phyloP scores from a whole-genome alignment of 768 basidiomycete genomes.

The Trametes meyenii region DNA sequence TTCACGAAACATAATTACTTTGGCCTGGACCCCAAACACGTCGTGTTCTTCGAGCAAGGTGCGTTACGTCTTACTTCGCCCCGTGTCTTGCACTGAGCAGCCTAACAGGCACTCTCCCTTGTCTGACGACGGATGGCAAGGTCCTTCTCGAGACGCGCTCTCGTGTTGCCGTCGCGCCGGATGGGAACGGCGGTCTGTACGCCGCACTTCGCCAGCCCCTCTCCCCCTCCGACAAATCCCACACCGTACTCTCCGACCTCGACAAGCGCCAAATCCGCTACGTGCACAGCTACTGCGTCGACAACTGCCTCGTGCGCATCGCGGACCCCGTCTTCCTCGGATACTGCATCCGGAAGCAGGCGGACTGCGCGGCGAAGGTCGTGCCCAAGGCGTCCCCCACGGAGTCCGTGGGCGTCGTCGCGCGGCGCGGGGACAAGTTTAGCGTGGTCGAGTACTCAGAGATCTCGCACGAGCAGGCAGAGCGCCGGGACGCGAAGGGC shows the following conservation, averaged over 20 bases:
- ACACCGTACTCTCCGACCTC: constrained; percentile 85
- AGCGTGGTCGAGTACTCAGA: constrained; percentile 98
- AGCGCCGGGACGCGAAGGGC: constrained; percentile 68
- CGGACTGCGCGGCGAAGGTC: constrained; percentile 94
- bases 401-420: constrained; percentile 96
- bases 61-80: constrained; percentile 21
- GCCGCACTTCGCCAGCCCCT: constrained; percentile 86
- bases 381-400: constrained; percentile 86
- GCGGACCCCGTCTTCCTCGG: constrained; percentile 98
- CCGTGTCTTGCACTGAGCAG: background rate
- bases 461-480: constrained; percentile 86
- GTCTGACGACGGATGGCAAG: constrained; percentile 92
- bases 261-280: constrained; percentile 75
- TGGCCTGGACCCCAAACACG: constrained; percentile 76
- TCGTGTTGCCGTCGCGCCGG: constrained; percentile 91
- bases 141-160: constrained; percentile 82
- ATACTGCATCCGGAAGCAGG: constrained; percentile 85
- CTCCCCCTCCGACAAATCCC: constrained; percentile 55
- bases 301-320: constrained; percentile 97
- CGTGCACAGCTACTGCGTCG: constrained; percentile 95
- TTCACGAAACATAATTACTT: constrained; percentile 80
- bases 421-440: constrained; percentile 78
- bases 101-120: constrained; percentile 85
- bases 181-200: constrained; percentile 97
- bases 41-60: constrained; percentile 98